Evolutionary conservation across 352 stramenopile genomes (phyloP).

Genomic region (Blastocystis sp.): DNA sequence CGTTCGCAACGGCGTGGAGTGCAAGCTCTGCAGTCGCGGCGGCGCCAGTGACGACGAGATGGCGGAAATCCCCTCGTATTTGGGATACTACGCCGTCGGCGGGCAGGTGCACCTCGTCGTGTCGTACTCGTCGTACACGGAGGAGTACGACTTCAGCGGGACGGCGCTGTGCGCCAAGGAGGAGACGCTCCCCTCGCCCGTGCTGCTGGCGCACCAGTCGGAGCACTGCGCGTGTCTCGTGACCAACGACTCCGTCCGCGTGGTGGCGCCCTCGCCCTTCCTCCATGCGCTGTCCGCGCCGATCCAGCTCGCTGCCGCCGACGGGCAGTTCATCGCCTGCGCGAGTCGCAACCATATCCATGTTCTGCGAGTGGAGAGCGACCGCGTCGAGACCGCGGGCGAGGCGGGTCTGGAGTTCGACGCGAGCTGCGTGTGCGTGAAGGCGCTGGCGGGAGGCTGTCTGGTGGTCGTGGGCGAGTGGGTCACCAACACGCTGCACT

Average conservation of each 20-base stretch:
- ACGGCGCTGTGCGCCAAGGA: neutral
- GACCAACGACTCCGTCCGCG: neutral
- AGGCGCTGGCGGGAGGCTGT: neutral
- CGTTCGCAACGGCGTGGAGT: conserved; percentile 59
- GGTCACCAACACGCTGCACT: neutral
- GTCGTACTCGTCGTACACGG: neutral
- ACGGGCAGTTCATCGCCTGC: neutral
- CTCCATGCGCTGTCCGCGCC: neutral
- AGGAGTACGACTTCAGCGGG: neutral
- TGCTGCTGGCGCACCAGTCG: neutral
- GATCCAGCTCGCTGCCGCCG: neutral
- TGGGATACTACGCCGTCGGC: neutral
- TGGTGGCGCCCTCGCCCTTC: neutral
- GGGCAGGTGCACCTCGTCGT: neutral
- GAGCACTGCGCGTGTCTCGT: neutral
- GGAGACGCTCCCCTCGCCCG: neutral
- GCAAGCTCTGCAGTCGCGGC: neutral
- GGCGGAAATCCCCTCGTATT: conserved; percentile 10
- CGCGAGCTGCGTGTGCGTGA: neutral
- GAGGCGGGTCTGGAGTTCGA: neutral
- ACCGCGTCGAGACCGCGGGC: neutral
- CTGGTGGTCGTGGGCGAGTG: conserved; percentile 10
- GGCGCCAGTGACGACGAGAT: neutral
- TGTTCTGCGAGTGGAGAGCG: neutral
- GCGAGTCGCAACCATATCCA: neutral